Evolutionary conservation across 2,329 filamentous ascomycete species (phyloP).

Genomic region (Bipolaris oryzae): DNA sequence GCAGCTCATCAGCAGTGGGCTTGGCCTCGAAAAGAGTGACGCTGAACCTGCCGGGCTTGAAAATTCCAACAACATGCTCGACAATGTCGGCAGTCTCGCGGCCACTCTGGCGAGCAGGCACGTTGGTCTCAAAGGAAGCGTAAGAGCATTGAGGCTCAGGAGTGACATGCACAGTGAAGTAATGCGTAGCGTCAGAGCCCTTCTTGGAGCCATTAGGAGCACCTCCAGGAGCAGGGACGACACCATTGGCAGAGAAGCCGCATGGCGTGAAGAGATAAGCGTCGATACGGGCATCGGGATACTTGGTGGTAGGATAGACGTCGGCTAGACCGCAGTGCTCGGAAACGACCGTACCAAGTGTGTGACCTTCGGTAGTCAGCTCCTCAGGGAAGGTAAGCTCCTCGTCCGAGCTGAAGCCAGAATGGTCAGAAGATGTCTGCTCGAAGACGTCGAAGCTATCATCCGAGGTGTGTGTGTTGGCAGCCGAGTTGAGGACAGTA

Average conservation of each 20-base stretch:
- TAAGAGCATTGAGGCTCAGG: slow-evolving; percentile 97
- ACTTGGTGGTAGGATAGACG: slow-evolving; percentile 84
- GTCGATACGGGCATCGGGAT: slow-evolving; percentile 91
- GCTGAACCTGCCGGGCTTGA: slow-evolving; percentile 96
- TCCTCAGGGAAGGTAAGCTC: slow-evolving; percentile 70
- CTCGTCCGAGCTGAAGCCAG: slow-evolving; percentile 62
- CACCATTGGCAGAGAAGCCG: slow-evolving; percentile 95
- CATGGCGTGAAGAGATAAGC: slow-evolving; percentile 96
- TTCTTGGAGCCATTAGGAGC: slow-evolving; percentile 54
- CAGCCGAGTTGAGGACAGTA: slow-evolving; percentile 48
- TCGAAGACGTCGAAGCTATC: slow-evolving; percentile 80
- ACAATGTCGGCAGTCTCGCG: slow-evolving; percentile 90
- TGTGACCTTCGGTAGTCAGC: slow-evolving; percentile 89
- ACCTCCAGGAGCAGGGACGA: slow-evolving; percentile 74
- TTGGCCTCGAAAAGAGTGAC: slow-evolving; percentile 97
- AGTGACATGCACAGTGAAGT: slow-evolving; percentile 98
- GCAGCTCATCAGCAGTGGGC: slow-evolving; percentile 53
- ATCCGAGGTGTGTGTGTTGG: slow-evolving; percentile 54
- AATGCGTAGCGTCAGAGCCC: slow-evolving; percentile 63
- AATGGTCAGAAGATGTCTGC: slow-evolving; percentile 69
- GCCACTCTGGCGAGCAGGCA: slow-evolving; percentile 85
- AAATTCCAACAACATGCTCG: slow-evolving; percentile 92
- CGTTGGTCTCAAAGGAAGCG: slow-evolving; percentile 97
- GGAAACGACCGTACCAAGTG: slow-evolving; percentile 89
- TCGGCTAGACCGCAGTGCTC: slow-evolving; percentile 87